Percentiles rank a stretch among this genome's conserved stretches.
These are phyloP conservation scores for Ustilago nuda DNA, from an alignment of 1,284 basidiomycete genomes.

Conservation along the genomic window DNA sequence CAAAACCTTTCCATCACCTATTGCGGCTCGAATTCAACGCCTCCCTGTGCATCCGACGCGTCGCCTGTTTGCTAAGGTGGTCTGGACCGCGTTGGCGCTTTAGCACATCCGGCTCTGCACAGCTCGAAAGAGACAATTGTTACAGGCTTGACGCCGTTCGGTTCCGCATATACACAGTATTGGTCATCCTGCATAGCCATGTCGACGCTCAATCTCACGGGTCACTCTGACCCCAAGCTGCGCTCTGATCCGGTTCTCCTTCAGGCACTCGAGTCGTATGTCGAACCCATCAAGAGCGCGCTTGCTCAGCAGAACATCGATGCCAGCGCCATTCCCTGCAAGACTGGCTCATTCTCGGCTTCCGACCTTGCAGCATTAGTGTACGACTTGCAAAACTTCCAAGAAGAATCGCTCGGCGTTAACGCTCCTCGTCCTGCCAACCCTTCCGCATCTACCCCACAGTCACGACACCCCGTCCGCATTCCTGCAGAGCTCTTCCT, in stretches of 20 bases:
- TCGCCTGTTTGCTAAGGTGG: background rate
- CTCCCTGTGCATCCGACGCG: conserved; percentile 5
- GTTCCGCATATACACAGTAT: background rate
- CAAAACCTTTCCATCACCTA: background rate
- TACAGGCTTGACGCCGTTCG: background rate
- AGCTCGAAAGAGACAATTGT: background rate
- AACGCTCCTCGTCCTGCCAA: conserved; percentile 52
- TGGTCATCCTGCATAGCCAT: conserved; percentile 7
- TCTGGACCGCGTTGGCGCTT: conserved; percentile 2
- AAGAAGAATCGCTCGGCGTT: conserved; percentile 60
- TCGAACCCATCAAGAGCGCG: conserved; percentile 45
- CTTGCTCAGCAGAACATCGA: conserved; percentile 27
- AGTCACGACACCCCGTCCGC: conserved; percentile 52
- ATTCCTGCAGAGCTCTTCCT: conserved; percentile 61
- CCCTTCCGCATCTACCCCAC: conserved; percentile 32
- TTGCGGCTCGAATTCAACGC: background rate
- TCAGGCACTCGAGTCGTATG: conserved; percentile 48
- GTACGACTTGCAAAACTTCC: conserved; percentile 58
- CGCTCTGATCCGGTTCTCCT: conserved; percentile 39
- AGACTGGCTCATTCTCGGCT: conserved; percentile 32
- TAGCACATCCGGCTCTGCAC: background rate
- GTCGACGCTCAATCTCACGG: conserved; percentile 56
- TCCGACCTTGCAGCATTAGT: conserved; percentile 44
- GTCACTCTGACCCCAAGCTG: conserved; percentile 49
- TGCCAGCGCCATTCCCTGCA: conserved; percentile 24